Evolutionary conservation across 139 green algal genomes (phyloP), one percentile per base, ranked within the genome.

Genomic region (Picochlorum sp.): DNA sequence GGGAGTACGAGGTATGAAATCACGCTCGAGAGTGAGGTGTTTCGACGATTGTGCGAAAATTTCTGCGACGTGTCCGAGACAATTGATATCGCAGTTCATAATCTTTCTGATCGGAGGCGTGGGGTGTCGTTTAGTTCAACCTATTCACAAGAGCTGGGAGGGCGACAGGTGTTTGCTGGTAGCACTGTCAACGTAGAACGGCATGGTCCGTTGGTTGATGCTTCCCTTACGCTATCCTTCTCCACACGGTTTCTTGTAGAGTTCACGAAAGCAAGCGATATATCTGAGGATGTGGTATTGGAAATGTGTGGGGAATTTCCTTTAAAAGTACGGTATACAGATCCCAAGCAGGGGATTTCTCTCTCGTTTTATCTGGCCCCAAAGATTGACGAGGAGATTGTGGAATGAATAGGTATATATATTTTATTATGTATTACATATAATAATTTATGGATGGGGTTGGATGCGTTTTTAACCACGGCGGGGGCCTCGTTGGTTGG

Each of bases 231-330:
- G 2, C 85, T 97, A 13, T 95, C 89, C 16, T 99, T 99, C 77
- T 91, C 93, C 8, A 76, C 97, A 47, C 86, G 93, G 28, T 99
- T 98, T 85, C 80, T 99, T 45, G 96, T 92, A 78, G 91, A 82
- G 54, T 99, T 99, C 71, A 86, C 88, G 65, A 98, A 98, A 55
- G 70, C 71, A 44, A 83, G 81, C 10, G 60, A 76, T 23, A 71
- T 90, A 21, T 71, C 71, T 4, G 31, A 56, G 3, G 66, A 77
- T 20, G 89, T 95, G 20, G 85, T 82, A 59, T 70, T 98, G 3
- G 81, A 68, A 34, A 83, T 98, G 63, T 86, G 77, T 30, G 91
- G 90, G 72, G 87, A 98, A 58, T 82, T 97, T 56, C 92, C 92
- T 4, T 72, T 95, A 38, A 91, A 91, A 52, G 83, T 95, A 74